These are phyloP conservation scores for Trebouxia sp. DNA, from an alignment of 139 green algal species.

Conservation along the genomic window DNA sequence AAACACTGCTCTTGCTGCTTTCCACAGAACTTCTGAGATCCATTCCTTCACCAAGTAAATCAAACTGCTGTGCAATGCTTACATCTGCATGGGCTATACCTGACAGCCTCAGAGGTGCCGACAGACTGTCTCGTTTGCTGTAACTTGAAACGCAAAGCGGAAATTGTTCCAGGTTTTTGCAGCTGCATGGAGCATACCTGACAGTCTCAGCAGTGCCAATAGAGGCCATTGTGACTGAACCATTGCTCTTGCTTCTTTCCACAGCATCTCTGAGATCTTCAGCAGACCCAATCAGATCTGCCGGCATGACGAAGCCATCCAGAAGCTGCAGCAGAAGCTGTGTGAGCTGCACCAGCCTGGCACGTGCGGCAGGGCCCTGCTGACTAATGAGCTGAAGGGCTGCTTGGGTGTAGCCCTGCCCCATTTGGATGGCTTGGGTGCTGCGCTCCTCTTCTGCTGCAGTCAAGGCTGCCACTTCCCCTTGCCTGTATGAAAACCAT, in stretches of 20 bases:
- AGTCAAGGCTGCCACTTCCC: background rate
- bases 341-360: conserved; percentile 1
- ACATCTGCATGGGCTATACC: too few relatives aligned
- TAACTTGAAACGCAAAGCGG: too few relatives aligned
- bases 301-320: conserved; percentile 55
- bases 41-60: too few relatives aligned
- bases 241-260: background rate
- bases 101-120: too few relatives aligned
- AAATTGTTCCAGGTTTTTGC: too few relatives aligned
- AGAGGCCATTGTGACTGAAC: background rate
- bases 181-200: too few relatives aligned
- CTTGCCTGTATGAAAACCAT: background rate
- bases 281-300: conserved; percentile 37
- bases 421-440: background rate
- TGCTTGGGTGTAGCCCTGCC: background rate
- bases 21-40: too few relatives aligned
- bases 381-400: background rate
- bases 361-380: background rate
- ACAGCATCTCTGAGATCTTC: conserved; percentile 10
- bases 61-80: too few relatives aligned
- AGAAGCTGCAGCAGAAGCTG: conserved; percentile 47
- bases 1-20: too few relatives aligned
- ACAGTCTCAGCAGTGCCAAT: background rate
- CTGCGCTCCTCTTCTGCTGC: conserved; percentile 5
- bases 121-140: too few relatives aligned